phyloP scores from a whole-genome alignment of 768 basidiomycete species.

The Cystoderma amianthinum region DNA sequence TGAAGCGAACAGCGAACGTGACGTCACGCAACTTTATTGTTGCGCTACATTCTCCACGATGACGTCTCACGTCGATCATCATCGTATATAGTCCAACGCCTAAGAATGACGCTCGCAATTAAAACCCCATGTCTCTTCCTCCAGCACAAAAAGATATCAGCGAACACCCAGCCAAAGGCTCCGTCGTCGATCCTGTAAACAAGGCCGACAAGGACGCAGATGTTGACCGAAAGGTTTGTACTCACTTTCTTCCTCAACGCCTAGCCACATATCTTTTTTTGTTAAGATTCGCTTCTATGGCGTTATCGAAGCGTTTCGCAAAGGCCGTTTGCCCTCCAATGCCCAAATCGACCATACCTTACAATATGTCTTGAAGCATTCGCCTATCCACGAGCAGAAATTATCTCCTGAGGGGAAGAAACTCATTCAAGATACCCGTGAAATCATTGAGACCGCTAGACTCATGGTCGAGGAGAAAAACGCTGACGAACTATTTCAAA shows the following conservation, averaged over 20 bases:
- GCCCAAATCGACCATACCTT: constrained; percentile 71
- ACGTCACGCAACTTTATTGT: background rate
- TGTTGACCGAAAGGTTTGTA: constrained; percentile 65
- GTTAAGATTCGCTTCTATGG: constrained; percentile 70
- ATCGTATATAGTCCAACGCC: background rate
- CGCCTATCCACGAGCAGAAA: constrained; percentile 52
- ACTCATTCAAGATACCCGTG: constrained; percentile 69
- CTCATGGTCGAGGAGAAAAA: constrained; percentile 81
- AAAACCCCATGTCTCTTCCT: constrained; percentile 53
- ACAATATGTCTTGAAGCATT: constrained; percentile 51
- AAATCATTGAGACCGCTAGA: constrained; percentile 72
- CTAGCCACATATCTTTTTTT: too few species aligned
- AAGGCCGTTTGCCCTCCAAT: constrained; percentile 77
- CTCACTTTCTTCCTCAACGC: background rate
- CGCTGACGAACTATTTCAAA: constrained; percentile 85
- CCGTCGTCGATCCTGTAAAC: constrained; percentile 65
- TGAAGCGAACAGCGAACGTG: too few species aligned
- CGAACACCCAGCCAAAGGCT: constrained; percentile 43
- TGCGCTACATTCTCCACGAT: constrained; percentile 22
- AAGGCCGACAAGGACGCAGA: constrained; percentile 59
- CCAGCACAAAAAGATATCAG: constrained; percentile 55
- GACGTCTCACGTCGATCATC: background rate
- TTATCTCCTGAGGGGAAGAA: constrained; percentile 74
- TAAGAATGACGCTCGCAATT: background rate
- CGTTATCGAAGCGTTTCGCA: constrained; percentile 73